These are phyloP conservation scores for Fulvia fulva DNA, from an alignment of 2,329 filamentous ascomycete genomes.

Conservation along the genomic window DNA sequence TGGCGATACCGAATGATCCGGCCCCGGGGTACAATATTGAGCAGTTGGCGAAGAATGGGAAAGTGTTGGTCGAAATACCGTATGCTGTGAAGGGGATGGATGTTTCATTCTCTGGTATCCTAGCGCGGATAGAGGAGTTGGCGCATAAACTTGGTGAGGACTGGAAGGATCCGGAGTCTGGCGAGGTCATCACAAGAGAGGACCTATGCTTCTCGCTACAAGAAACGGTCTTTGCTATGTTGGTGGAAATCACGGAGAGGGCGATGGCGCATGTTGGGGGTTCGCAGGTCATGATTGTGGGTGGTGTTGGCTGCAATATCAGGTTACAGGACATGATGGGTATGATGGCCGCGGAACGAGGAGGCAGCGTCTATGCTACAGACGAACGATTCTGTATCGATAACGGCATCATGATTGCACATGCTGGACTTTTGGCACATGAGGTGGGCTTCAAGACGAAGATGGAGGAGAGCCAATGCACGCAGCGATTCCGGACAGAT, in stretches of 20 bases:
- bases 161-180: conserved; percentile 43
- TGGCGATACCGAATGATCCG: conserved; percentile 90
- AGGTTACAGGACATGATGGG: conserved; percentile 98
- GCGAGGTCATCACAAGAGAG: conserved; percentile 65
- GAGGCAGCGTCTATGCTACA: conserved; percentile 87
- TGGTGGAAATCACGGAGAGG: conserved; percentile 96
- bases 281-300: conserved; percentile 86
- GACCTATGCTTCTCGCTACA: conserved; percentile 93
- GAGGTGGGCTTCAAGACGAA: conserved; percentile 73
- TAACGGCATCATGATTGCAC: conserved; percentile 99
- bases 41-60: conserved; percentile 74
- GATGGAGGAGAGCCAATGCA: conserved; percentile 73
- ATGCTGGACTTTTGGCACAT: conserved; percentile 84
- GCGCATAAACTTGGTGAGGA: conserved; percentile 60
- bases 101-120: conserved; percentile 88
- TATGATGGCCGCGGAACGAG: conserved; percentile 81
- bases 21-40: conserved; percentile 98
- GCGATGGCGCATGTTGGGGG: conserved; percentile 97
- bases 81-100: conserved; percentile 99
- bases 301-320: conserved; percentile 93
- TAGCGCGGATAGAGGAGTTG: conserved; percentile 76
- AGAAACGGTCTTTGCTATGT: conserved; percentile 93
- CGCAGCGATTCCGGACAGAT: conserved; percentile 50
- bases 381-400: conserved; percentile 98
- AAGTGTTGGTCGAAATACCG: conserved; percentile 75